phyloP scores from a whole-genome alignment of 352 stramenopile genomes.

The Pythium oligandrum region DNA sequence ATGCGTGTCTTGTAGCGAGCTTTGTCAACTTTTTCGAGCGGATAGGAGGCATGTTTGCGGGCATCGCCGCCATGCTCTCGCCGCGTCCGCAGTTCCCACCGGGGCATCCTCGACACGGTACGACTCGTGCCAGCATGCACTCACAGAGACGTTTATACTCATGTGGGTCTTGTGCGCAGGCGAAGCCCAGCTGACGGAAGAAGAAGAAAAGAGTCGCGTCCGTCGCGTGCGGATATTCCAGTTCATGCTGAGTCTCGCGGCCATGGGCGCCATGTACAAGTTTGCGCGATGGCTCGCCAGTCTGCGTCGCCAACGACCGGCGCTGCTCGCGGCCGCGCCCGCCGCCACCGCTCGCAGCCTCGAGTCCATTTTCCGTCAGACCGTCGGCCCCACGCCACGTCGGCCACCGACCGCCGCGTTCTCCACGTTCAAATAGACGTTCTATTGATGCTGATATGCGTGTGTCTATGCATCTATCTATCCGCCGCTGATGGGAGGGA shows the following conservation, averaged over 20 bases:
- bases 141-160: too few species aligned
- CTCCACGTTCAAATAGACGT: slow-evolving; percentile 10
- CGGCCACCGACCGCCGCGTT: slow-evolving; percentile 2
- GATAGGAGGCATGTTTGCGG: slow-evolving; percentile 71
- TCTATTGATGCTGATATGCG: slow-evolving; percentile 2
- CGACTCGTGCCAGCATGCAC: neutral
- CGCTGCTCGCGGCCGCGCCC: slow-evolving; percentile 24
- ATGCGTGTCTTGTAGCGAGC: slow-evolving; percentile 26
- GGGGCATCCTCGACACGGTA: slow-evolving; percentile 70
- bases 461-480: slow-evolving; percentile 12
- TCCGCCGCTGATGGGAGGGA: slow-evolving; percentile 74
- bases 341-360: slow-evolving; percentile 30
- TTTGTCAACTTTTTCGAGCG: slow-evolving; percentile 84
- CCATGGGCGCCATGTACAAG: slow-evolving; percentile 54
- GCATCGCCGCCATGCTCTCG: slow-evolving; percentile 61
- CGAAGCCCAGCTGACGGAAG: slow-evolving; percentile 50
- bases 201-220: slow-evolving; percentile 65
- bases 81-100: slow-evolving; percentile 59
- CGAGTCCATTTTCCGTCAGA: slow-evolving; percentile 70
- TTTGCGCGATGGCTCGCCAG: slow-evolving; percentile 43
- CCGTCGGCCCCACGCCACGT: slow-evolving; percentile 18
- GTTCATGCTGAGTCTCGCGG: slow-evolving; percentile 64
- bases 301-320: slow-evolving; percentile 31
- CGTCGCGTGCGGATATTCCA: slow-evolving; percentile 77
- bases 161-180: slow-evolving; percentile 12